Evolutionary conservation across 2,329 filamentous ascomycete species (phyloP), one percentile per base, ranked within the genome.

Genomic region (Beauveria medogensis): DNA sequence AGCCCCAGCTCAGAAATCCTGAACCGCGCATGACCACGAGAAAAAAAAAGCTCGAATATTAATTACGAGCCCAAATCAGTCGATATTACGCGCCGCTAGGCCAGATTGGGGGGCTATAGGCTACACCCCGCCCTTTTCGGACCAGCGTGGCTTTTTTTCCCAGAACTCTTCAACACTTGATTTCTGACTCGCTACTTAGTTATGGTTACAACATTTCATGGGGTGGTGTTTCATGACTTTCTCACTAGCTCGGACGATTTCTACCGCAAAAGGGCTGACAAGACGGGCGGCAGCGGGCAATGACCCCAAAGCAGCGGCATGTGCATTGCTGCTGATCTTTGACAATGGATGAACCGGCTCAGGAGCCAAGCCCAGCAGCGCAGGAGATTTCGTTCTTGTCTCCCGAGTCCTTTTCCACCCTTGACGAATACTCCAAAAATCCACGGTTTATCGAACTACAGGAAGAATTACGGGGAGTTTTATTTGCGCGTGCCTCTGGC

Each of bases 371-470:
- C 51, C 43, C 34, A 37, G 3, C 46, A 7, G 24, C 47, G 24
- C 56, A 54, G 51, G 52, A 54, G n/a, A 52, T 22, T 24, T 60
- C 59, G 9, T 60, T 60, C n/a, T 24, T 60, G 50, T 61, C 59
- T 37, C 59, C 59, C 10, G 59, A 61, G 47, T 65, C 67, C 22
- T 65, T 68, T 43, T 67, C 69, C 22, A 64, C 67, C 7, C 62
- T 67, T 1, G 71, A 75, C 28, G 71, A 73, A 22, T 68, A 72
- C 22, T 66, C 72, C 3, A 63, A 66, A 22, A 69, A 79, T 55
- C 76, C 77, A 2, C 70, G 72, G 3, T 79, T 77, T 59, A 69
- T 78, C 18, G 75, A 77, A 28, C 74, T 76, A 0, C 75, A 79
- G 60, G 74, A 77, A 66, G 73, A 78, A 63, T 69, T 80, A 4